Evolutionary conservation across 1,284 basidiomycete genomes (phyloP), one percentile per base, ranked within the genome.

Genomic region (Sparassis latifolia): DNA sequence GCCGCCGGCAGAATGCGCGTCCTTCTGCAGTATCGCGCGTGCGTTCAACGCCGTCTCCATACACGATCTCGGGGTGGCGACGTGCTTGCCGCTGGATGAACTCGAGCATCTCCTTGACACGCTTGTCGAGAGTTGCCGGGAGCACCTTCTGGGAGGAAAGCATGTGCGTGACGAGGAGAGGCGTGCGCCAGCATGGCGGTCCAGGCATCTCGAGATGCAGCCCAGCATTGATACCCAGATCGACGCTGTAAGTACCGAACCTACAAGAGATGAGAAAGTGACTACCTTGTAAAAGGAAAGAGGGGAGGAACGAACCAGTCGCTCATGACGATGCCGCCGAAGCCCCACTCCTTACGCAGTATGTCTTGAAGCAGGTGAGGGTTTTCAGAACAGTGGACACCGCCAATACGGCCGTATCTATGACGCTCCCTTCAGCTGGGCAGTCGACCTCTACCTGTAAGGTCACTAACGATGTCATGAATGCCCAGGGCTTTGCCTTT

Each of bases 181-280:
- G 65, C 1, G 76, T 80, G 48, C 85, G 74, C 84, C 82, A 86
- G 40, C 79, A 75, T 27, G 80, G 74, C 5, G 78, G 77, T 3
- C 82, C 82, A 3, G 82, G 82, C 82, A 86, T 86, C 64, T 87
- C 83, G 28, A 86, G 74, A 59, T 85, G 83, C 9, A 86, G 65
- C 0, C 82, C 80, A 3, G 84, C 84, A 56, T 85, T 84, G 58
- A 86, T 71, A 1, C 78, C 67, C 39, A 71, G 65, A 55, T 79
- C 79, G 38, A 78, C 72, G 47, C 77, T 75, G 64, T 85, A 85
- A 0, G 79, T 80, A 5, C 84, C 83, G 59, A 73, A 78, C 81
- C 80, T 81, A 48, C 10, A 44, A 30, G 27, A 10, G 55, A 49
- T 40, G 48, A 56, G n/a, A 53, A 45, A 37, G 48, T 32, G 47